phyloP scores from a whole-genome alignment of 163 green algal genomes.

The Chlorella variabilis region DNA sequence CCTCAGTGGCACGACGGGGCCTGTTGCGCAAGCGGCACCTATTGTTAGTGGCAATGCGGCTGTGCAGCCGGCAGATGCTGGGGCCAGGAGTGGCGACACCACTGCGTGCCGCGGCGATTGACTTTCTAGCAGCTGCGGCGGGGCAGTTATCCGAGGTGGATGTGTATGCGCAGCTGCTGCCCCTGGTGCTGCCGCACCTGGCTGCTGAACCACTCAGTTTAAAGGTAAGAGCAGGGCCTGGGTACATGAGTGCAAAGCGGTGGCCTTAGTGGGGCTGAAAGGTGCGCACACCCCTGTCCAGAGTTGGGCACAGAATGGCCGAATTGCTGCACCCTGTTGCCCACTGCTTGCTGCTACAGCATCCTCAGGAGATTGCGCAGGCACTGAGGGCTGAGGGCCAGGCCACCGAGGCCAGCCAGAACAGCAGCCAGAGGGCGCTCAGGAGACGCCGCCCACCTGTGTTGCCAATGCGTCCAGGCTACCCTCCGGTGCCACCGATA shows the following conservation, averaged over 20 bases:
- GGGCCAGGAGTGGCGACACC: slow-evolving; percentile 12
- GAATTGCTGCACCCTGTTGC: no score
- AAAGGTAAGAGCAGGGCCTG: background rate
- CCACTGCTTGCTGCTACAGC: no score
- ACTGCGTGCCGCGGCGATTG: slow-evolving; percentile 51
- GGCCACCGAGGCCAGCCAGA: background rate
- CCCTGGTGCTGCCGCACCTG: slow-evolving; percentile 53
- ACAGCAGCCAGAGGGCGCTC: background rate
- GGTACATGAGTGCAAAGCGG: background rate
- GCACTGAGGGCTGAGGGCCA: background rate
- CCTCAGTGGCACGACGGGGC: slow-evolving; percentile 27
- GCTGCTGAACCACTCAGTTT: slow-evolving; percentile 13
- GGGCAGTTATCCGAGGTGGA: slow-evolving; percentile 63
- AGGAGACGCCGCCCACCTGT: background rate
- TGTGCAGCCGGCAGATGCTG: slow-evolving; percentile 33
- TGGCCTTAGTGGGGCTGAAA: background rate
- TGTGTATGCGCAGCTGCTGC: slow-evolving; percentile 72
- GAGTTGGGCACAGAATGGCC: no score
- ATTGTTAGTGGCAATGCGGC: slow-evolving; percentile 63
- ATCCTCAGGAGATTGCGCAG: background rate
- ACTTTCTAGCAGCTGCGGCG: slow-evolving; percentile 67
- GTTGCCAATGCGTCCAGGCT: slow-evolving; percentile 12
- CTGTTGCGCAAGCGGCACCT: slow-evolving; percentile 72
- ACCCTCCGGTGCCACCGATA: background rate
- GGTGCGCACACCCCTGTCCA: no score